These are phyloP conservation scores for Saccharomycopsis fermentans DNA, from an alignment of 805 yeast species.

Conservation along the genomic window DNA sequence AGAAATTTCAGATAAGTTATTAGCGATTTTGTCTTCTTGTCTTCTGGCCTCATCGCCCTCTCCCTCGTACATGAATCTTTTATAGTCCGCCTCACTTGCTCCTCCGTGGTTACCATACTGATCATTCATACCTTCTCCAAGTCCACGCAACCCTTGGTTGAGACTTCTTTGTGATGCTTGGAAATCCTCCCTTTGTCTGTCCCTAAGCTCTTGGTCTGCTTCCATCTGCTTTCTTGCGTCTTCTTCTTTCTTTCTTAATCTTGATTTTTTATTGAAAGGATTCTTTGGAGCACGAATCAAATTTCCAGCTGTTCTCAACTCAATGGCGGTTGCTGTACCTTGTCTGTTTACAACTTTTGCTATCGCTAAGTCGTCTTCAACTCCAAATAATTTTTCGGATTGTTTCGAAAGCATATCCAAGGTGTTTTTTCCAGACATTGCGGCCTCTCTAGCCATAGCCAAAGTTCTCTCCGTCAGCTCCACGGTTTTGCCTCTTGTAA, in stretches of 20 bases:
- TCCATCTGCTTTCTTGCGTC: slow-evolving; percentile 50
- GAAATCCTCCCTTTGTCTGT: slow-evolving; percentile 47
- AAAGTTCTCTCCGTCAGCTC: slow-evolving; percentile 80
- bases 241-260: slow-evolving; percentile 65
- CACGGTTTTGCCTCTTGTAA: slow-evolving; percentile 78
- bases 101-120: neutral
- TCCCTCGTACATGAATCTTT: slow-evolving; percentile 65
- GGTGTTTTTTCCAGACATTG: slow-evolving; percentile 67
- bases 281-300: slow-evolving; percentile 33
- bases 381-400: slow-evolving; percentile 70
- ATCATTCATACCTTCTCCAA: slow-evolving; percentile 10
- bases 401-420: slow-evolving; percentile 88
- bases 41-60: slow-evolving; percentile 89
- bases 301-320: slow-evolving; percentile 39
- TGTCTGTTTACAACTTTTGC: slow-evolving; percentile 74
- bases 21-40: slow-evolving; percentile 77
- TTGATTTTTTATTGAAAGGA: slow-evolving; percentile 79
- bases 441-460: slow-evolving; percentile 61
- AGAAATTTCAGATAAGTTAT: slow-evolving; percentile 70
- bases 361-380: slow-evolving; percentile 66
- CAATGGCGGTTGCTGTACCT: slow-evolving; percentile 74
- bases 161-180: slow-evolving; percentile 60
- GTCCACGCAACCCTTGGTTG: slow-evolving; percentile 25
- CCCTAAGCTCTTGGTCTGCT: slow-evolving; percentile 52
- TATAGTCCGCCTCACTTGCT: slow-evolving; percentile 35